Evolutionary conservation across 2,329 filamentous ascomycete genomes (phyloP).

Genomic region (Monilinia fructicola): DNA sequence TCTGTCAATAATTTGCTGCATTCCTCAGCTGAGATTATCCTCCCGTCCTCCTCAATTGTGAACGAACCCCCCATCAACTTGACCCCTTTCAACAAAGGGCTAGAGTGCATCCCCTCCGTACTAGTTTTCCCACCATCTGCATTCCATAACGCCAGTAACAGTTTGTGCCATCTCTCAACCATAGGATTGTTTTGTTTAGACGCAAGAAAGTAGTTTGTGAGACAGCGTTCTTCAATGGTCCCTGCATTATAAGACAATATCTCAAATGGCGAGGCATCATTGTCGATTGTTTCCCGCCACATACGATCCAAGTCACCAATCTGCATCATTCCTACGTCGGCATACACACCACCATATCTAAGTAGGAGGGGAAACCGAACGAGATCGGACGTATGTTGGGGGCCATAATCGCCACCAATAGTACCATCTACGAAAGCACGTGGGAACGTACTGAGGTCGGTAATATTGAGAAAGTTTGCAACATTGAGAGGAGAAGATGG

Average conservation of each 20-base stretch:
- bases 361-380: conserved; percentile 58
- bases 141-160: conserved; percentile 54
- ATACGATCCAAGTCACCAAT: conserved; percentile 57
- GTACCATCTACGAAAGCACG: conserved; percentile 51
- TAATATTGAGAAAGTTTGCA: conserved; percentile 49
- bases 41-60: conserved; percentile 39
- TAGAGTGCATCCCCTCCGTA: conserved; percentile 52
- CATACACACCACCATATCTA: conserved; percentile 57
- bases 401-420: conserved; percentile 50
- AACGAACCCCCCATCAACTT: conserved; percentile 42
- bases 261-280: conserved; percentile 49
- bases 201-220: conserved; percentile 53
- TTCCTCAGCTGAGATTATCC: conserved; percentile 43
- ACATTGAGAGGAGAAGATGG: conserved; percentile 50
- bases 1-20: conserved; percentile 50
- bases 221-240: conserved; percentile 39
- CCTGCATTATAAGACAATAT: conserved; percentile 50
- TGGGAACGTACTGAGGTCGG: conserved; percentile 48
- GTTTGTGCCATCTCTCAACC: conserved; percentile 49
- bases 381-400: conserved; percentile 58
- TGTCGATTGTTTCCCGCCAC: conserved; percentile 51
- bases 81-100: conserved; percentile 48
- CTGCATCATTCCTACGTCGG: conserved; percentile 56
- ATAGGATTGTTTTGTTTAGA: conserved; percentile 47
- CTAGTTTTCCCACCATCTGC: conserved; percentile 46